phyloP scores from a whole-genome alignment of 768 basidiomycete genomes.

The Suillus subaureus region DNA sequence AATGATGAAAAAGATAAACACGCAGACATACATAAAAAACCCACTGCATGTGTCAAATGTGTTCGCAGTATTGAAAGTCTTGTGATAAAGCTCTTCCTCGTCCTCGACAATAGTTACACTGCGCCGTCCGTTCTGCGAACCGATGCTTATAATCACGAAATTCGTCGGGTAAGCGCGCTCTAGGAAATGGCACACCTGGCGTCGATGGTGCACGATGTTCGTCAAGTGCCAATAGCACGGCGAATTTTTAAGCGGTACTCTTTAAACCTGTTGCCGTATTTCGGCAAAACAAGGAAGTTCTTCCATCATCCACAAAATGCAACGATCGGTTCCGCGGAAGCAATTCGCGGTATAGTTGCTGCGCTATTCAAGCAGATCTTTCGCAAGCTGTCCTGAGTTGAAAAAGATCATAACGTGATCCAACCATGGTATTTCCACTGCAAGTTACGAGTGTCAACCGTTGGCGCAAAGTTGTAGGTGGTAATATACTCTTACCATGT shows the following conservation, averaged over 20 bases:
- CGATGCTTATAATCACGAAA: slow-evolving; percentile 47
- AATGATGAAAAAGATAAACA: not conserved
- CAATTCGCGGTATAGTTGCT: slow-evolving; percentile 20
- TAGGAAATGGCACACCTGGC: slow-evolving; percentile 50
- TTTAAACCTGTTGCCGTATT: slow-evolving; percentile 5
- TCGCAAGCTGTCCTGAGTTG: slow-evolving; percentile 40
- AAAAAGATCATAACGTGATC: slow-evolving; percentile 34
- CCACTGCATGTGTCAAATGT: slow-evolving; percentile 35
- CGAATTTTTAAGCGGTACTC: slow-evolving; percentile 7
- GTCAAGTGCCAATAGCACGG: slow-evolving; percentile 15
- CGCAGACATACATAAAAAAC: slow-evolving; percentile 5
- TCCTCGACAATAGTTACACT: slow-evolving; percentile 35
- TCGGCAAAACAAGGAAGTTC: not conserved
- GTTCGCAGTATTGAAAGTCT: slow-evolving; percentile 24
- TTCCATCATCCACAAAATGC: slow-evolving; percentile 1
- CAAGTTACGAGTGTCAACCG: not conserved
- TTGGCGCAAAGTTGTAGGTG: not conserved
- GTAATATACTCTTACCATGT: slow-evolving; percentile 13
- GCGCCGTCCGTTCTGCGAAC: slow-evolving; percentile 35
- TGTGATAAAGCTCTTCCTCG: slow-evolving; percentile 26
- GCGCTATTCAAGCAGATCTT: slow-evolving; percentile 49
- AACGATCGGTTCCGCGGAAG: not conserved
- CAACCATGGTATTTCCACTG: slow-evolving; percentile 33
- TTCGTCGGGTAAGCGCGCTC: slow-evolving; percentile 46
- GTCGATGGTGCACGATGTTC: slow-evolving; percentile 43